Percentiles rank a stretch among this genome's conserved stretches.
Conservation (phyloP, 495 filamentous ascomycete genomes). For the Tuber umbilicatum region DNA sequence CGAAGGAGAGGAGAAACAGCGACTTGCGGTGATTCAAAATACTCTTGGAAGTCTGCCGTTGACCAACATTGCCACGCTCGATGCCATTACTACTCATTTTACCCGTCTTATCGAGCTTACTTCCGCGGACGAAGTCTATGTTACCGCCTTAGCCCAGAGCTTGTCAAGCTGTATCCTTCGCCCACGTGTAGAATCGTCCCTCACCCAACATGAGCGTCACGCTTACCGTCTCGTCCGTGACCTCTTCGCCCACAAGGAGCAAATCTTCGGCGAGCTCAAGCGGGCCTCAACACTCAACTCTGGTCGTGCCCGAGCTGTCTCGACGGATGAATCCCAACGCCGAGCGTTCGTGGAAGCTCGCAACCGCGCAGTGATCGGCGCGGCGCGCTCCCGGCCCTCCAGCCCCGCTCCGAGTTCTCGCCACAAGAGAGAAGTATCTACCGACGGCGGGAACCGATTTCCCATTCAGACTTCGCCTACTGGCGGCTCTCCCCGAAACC, state of each 20-base stretch:
- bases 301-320: conserved; percentile 76
- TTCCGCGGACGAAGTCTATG: conserved; percentile 83
- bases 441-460: conserved; percentile 73
- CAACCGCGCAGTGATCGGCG: conserved; percentile 69
- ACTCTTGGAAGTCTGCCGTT: conserved; percentile 90
- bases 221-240: conserved; percentile 88
- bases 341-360: conserved; percentile 90
- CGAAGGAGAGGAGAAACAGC: conserved; percentile 58
- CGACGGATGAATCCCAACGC: conserved; percentile 92
- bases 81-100: conserved; percentile 96
- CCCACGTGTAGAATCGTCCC: conserved; percentile 71
- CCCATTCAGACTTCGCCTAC: conserved; percentile 69
- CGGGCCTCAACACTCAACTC: conserved; percentile 68
- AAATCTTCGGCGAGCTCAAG: conserved; percentile 94
- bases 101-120: conserved; percentile 94
- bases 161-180: conserved; percentile 84
- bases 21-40: conserved; percentile 88
- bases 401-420: conserved; percentile 62
- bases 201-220: conserved; percentile 93
- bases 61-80: conserved; percentile 95
- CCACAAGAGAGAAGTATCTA: conserved; percentile 72
- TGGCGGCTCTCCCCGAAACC: conserved; percentile 47
- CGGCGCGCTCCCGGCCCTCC: conserved; percentile 61
- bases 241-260: conserved; percentile 85
- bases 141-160: conserved; percentile 66